These are phyloP conservation scores for Moesziomyces parantarcticus DNA, from an alignment of 1,284 basidiomycete genomes.

Conservation along the genomic window DNA sequence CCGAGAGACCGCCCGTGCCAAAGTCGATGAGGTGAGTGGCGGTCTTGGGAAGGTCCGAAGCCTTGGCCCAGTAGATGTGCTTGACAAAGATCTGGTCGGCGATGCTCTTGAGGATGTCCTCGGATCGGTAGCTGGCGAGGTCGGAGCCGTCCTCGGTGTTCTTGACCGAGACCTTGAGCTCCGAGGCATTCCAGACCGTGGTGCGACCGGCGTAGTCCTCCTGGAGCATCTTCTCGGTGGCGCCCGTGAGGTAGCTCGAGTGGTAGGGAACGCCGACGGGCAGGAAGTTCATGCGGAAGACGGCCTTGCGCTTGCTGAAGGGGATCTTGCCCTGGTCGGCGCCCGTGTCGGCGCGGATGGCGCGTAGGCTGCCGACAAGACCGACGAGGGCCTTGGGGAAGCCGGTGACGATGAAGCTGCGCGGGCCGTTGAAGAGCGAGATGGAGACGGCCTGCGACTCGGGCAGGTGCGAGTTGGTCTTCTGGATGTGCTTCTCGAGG, in stretches of 20 bases:
- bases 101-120: constrained; percentile 53
- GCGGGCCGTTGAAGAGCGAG: constrained; percentile 90
- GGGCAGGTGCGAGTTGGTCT: constrained; percentile 88
- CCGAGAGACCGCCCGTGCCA: constrained; percentile 91
- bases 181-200: constrained; percentile 77
- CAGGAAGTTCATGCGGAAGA: constrained; percentile 92
- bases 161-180: constrained; percentile 85
- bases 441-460: constrained; percentile 81
- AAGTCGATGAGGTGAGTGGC: constrained; percentile 94
- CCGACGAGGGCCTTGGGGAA: constrained; percentile 92
- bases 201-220: constrained; percentile 74
- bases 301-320: constrained; percentile 92
- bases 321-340: constrained; percentile 92
- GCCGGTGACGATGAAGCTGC: constrained; percentile 91
- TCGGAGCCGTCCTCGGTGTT: constrained; percentile 77
- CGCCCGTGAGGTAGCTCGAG: constrained; percentile 83
- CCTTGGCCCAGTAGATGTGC: constrained; percentile 91
- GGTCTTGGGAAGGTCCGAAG: constrained; percentile 80
- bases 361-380: constrained; percentile 87
- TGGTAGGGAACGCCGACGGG: constrained; percentile 96
- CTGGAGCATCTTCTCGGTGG: constrained; percentile 78
- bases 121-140: constrained; percentile 43
- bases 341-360: constrained; percentile 85
- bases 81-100: constrained; percentile 83
- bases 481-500: constrained; percentile 83